Base-by-base conservation (phyloP, 1,284 basidiomycete species). In the Puccinia triticina region DNA sequence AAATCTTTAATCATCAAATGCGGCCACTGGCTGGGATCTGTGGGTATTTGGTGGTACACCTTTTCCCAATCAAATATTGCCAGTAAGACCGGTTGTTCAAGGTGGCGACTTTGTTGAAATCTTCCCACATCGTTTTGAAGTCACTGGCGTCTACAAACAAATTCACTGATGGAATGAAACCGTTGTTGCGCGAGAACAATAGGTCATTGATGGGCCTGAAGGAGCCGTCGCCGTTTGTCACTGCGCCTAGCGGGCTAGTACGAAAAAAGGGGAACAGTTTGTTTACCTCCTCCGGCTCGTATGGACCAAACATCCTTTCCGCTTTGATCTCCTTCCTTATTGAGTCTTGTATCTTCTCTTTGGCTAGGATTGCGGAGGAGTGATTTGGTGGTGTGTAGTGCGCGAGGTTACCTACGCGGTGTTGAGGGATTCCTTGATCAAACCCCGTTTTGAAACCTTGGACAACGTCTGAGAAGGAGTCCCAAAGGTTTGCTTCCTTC, bases 1-100 rank as follows among this genome's bases (percentile, higher is more conserved):
- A 69, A 21, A n/a, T 26, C 66, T n/a, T 40, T 37, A 5, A 69
- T 26, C 66, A 69, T 37, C 23, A 69, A 37, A n/a, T 69, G 37
- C 1, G 4, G 12, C 71, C 71, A 73, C 26, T 73, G 71, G 1
- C 14, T 18, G 1, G 71, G 71, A 32, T 50, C 14, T 1, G 71
- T 73, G 23, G 71, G 71, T 1, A 73, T 73, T 48, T 46, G 46
- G 16, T 16, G 37, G 26, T 73, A 73, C 3, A 43, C 71, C 23
- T 48, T 73, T 26, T 48, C 40, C 71, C 37, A 73, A 29, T 73
- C 71, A 48, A 73, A 73, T 16, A 73, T 1, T 1, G 71, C 37
- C 8, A 73, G 43, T 16, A 64, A 21, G 5, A 64, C 26, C 14
- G 61, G 61, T 7, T 11, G 2, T 7, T n/a, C 14, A 64, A 64